Conservation (phyloP, 108 stramenopile genomes). For the Cyclotella atomus region DNA sequence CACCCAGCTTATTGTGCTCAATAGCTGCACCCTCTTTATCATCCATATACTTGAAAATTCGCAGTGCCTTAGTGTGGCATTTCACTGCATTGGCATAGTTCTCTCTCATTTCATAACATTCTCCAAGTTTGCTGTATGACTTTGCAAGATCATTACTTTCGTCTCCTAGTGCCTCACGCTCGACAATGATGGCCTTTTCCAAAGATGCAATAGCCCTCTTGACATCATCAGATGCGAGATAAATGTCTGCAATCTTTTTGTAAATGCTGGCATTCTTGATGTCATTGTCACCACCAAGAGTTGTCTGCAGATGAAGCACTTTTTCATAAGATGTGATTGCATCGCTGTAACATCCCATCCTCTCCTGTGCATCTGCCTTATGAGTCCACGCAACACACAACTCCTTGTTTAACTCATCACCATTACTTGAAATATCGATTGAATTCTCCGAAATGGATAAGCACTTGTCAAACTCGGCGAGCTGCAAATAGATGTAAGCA, state of each 20-base stretch:
- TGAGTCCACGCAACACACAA: constrained; percentile 35
- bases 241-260: constrained; percentile 32
- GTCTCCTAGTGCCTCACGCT: constrained; percentile 21
- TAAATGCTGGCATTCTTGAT: constrained; percentile 27
- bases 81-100: constrained; percentile 18
- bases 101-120: constrained; percentile 19
- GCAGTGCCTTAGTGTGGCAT: constrained; percentile 40
- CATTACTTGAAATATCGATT: constrained; percentile 42
- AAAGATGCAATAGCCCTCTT: constrained; percentile 29
- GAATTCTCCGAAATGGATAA: constrained; percentile 28
- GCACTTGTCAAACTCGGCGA: constrained; percentile 41
- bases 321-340: constrained; percentile 30
- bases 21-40: constrained; percentile 42
- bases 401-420: constrained; percentile 39
- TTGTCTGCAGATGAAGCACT: constrained; percentile 30
- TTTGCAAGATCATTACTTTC: constrained; percentile 33
- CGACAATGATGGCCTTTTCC: constrained; percentile 22
- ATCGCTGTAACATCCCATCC: constrained; percentile 13
- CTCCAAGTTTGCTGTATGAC: constrained; percentile 35
- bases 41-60: constrained; percentile 44
- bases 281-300: constrained; percentile 13
- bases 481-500: constrained; percentile 29
- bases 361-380: constrained; percentile 39
- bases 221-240: constrained; percentile 16
- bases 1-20: constrained; percentile 48